phyloP scores from a whole-genome alignment of 2,329 filamentous ascomycete genomes.

The Fusarium bactridioides region DNA sequence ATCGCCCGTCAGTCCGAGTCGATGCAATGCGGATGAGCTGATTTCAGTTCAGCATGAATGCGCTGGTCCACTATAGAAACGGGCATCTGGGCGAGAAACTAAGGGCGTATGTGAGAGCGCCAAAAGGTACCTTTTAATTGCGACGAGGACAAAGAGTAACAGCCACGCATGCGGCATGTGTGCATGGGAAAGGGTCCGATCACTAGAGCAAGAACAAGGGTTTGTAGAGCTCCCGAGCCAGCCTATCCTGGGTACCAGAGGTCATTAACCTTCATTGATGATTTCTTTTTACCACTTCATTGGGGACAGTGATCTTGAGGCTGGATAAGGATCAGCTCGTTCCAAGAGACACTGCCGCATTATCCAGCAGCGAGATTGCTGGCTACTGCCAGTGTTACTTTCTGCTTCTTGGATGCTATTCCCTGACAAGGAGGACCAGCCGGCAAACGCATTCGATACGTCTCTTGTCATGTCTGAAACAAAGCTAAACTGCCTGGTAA shows the following conservation, averaged over 20 bases:
- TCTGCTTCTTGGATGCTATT: neutral
- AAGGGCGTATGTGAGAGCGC: constrained; percentile 27
- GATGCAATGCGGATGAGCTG: neutral
- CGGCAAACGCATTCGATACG: neutral
- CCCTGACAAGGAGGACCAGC: neutral
- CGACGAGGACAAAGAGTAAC: constrained; percentile 23
- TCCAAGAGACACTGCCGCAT: neutral
- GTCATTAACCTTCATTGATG: constrained; percentile 4
- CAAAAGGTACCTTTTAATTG: constrained; percentile 18
- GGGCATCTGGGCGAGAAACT: constrained; percentile 22
- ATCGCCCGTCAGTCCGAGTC: constrained; percentile 13
- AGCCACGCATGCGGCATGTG: constrained; percentile 33
- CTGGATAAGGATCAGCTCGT: constrained; percentile 27
- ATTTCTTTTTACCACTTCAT: constrained; percentile 29
- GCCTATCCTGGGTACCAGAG: constrained; percentile 4
- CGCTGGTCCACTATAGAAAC: constrained; percentile 14
- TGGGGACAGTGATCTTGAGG: neutral
- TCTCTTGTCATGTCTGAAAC: constrained; percentile 3
- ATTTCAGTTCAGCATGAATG: constrained; percentile 5
- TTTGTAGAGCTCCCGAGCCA: constrained; percentile 25
- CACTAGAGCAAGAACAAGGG: constrained; percentile 23
- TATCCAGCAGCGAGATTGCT: neutral
- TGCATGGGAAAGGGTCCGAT: constrained; percentile 35
- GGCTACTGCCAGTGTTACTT: neutral
- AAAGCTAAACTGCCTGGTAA: constrained; percentile 3